These are phyloP conservation scores for Prunus yedoensis DNA, from an alignment of 331 rosid species.

Conservation along the genomic window DNA sequence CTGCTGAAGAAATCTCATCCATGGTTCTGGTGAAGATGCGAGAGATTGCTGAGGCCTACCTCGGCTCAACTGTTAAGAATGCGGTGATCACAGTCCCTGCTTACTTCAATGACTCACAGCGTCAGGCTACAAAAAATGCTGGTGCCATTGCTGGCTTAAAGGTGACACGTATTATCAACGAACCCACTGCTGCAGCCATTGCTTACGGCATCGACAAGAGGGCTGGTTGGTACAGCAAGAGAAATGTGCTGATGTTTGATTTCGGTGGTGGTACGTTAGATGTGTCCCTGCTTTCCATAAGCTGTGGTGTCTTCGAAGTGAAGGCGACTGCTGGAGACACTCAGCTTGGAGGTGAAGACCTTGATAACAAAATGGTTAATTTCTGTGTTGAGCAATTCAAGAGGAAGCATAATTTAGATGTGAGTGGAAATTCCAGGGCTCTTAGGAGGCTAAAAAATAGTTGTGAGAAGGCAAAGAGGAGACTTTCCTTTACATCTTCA, in stretches of 20 bases:
- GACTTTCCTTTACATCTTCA: constrained; percentile 46
- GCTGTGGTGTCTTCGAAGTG: constrained; percentile 54
- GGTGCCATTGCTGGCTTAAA: constrained; percentile 52
- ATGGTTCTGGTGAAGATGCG: constrained; percentile 63
- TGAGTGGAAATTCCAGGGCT: constrained; percentile 47
- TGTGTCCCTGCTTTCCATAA: constrained; percentile 58
- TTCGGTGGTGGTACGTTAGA: constrained; percentile 63
- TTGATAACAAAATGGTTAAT: constrained; percentile 55
- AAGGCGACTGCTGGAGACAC: constrained; percentile 67
- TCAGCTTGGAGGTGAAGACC: constrained; percentile 65
- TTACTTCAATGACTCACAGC: constrained; percentile 58
- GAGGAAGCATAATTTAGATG: constrained; percentile 54
- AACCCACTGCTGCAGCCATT: constrained; percentile 65
- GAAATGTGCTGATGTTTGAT: constrained; percentile 56
- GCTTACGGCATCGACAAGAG: constrained; percentile 61
- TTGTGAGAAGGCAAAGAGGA: constrained; percentile 65
- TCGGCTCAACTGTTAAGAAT: constrained; percentile 42
- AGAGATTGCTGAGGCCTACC: constrained; percentile 59
- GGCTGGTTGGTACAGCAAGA: constrained; percentile 45
- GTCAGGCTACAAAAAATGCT: constrained; percentile 56
- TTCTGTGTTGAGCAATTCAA: constrained; percentile 60
- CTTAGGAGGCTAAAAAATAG: constrained; percentile 48
- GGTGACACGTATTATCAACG: constrained; percentile 51
- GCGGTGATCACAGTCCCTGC: constrained; percentile 64
- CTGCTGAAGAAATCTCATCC: constrained; percentile 61